Percentiles rank a stretch among this genome's conserved stretches.
phyloP scores from a whole-genome alignment of 805 yeast species.

The Candida andamanensis region DNA sequence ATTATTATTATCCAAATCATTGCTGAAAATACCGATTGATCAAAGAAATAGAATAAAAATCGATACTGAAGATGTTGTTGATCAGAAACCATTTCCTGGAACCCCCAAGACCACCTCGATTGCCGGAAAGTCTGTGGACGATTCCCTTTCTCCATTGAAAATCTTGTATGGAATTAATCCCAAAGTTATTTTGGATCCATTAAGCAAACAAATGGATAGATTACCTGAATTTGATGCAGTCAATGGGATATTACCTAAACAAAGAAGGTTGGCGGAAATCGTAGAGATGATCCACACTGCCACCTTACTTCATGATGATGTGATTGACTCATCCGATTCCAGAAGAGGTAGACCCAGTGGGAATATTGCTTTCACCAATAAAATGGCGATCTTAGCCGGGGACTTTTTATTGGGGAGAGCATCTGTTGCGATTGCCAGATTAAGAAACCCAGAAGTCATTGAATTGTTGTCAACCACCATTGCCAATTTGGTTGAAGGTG shows the following conservation, averaged over 20 bases:
- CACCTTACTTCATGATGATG: conserved; percentile 91
- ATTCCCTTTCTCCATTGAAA: conserved; percentile 72
- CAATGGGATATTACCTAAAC: conserved; percentile 88
- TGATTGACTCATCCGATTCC: conserved; percentile 83
- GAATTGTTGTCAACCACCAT: conserved; percentile 93
- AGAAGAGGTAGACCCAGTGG: conserved; percentile 90
- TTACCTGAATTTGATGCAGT: conserved; percentile 54
- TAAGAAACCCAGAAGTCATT: conserved; percentile 95
- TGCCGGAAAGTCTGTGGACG: conserved; percentile 56
- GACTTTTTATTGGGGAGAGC: conserved; percentile 95
- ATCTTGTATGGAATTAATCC: conserved; percentile 90
- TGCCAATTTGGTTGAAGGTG: conserved; percentile 97
- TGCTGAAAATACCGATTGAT: conserved; percentile 65
- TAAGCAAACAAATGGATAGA: conserved; percentile 72
- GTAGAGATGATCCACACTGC: conserved; percentile 99
- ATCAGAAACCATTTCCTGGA: conserved; percentile 58
- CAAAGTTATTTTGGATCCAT: conserved; percentile 72
- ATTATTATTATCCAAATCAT: conserved; percentile 73
- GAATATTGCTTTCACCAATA: conserved; percentile 89
- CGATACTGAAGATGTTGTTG: conserved; percentile 61
- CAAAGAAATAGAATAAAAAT: conserved; percentile 61
- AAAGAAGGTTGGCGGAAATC: conserved; percentile 91
- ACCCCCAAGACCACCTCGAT: conserved; percentile 50
- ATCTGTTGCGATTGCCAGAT: conserved; percentile 87
- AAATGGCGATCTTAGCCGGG: conserved; percentile 96